Evolutionary conservation across 495 filamentous ascomycete species (phyloP), one percentile per base, ranked within the genome.

Genomic region (Pyrenopolyporus hunteri): DNA sequence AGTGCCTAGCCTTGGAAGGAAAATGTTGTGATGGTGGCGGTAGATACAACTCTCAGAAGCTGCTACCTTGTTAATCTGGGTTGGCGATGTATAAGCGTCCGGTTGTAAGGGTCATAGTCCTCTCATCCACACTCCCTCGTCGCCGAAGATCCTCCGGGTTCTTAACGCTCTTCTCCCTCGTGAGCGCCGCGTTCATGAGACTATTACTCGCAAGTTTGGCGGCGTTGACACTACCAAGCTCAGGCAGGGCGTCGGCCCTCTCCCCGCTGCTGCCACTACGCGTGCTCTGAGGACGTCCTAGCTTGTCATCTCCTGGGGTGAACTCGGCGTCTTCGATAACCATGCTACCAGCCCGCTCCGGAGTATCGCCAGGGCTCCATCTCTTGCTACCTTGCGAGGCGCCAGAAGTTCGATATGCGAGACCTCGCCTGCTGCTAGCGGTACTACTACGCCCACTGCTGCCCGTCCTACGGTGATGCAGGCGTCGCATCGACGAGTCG

Each of bases 1-100:
- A 19, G 36, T 54, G 32, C 9, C 46, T 36, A 36, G 50, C 45
- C 37, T 11, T 40, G 25, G 31, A 42, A 47, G 28, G 20, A 26
- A 40, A 54, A 57, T 60, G 37, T 9, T 42, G 8, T 35, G 11
- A 35, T 59, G 29, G 0, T 39, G 13, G 29, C 13, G 36, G n/a
- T 26, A 0, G 22, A 45, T n/a, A 36, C 4, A 9, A 56, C n/a
- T n/a, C 16, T 17, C 33, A 22, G 14, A 33, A 26, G 14, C 7
- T 29, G 22, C 11, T 14, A 4, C n/a, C 26, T 25, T 22, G n/a
- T 59, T 83, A 78, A 72, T 98, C 94, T 17, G 94, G 94, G 73
- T 98, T 98, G 14, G 95, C 95, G 67, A 98, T 93, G 64, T 91
- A 97, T 51, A 98, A 76, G 49, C 92, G 84, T 14, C 87, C 90